Base-by-base conservation (phyloP, 1,284 basidiomycete genomes). In the Rhodotorula sp. region DNA sequence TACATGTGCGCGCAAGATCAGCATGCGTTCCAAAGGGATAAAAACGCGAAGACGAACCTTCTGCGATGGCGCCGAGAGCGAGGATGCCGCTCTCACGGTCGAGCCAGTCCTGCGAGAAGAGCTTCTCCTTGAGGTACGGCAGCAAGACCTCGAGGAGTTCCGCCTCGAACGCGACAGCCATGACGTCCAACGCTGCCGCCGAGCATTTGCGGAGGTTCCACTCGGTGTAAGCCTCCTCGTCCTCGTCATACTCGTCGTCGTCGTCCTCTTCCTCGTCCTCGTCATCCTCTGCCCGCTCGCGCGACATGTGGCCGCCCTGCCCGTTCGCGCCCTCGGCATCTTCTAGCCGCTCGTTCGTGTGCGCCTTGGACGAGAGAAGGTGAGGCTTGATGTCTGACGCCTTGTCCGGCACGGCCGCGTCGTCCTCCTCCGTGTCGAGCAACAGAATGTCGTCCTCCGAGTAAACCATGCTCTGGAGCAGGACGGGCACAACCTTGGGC, bases 161-260 rank as follows among this genome's bases (percentile, higher is more conserved):
- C 37, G 86, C 86, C 58, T 88, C 88, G 77, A 97, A 99, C 62
- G 91, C 87, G 37, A 98, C 92, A 1, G 94, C 94, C 73, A 99
- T 87, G 26, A 99, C 95, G 80, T 99, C 96, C 68, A 99, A 84
- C 2, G 96, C 96, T 0, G 96, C 96, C 0, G 96, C 96, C 2
- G 93, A 93, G 80, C 96, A 99, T 82, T 99, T 99, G 74, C 96
- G 86, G 72, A 99, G 83, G 81, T 99, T 99, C 96, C 96, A 99
- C 80, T 98, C 94, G 15, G 93, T 94, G n/a, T 91, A 89, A 83
- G 91, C 91, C 78, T 98, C 95, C 73, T 99, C 95, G 15, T 94
- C 93, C 75, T 94, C 93, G 70, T 94, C 92, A 51, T 94, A 91
- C 66, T 91, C 90, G 71, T 95, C 90, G 61, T 90, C 85, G 75